Base-by-base conservation (phyloP, 2,329 filamentous ascomycete species). In the Tolypocladium paradoxum region DNA sequence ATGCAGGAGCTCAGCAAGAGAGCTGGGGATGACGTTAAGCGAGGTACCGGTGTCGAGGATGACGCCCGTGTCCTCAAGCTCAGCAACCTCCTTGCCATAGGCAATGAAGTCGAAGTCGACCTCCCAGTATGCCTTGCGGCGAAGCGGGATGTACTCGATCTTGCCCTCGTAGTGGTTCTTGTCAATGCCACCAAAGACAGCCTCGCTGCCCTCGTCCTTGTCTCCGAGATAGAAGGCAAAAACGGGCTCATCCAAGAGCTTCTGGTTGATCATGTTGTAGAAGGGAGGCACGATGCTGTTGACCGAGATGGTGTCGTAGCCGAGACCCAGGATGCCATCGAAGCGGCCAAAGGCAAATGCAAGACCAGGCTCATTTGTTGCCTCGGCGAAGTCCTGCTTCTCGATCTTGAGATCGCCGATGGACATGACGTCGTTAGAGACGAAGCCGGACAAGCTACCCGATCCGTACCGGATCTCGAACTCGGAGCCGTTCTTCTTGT, bases 61-160 rank as follows among this genome's bases (percentile, higher is more conserved):
- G 64, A 90, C 89, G 75, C 93, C 95, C 55, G 90, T 96, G 78
- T 89, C 83, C 60, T 97, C 92, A 59, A 97, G 84, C 71, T 96
- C 87, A 56, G 91, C 91, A 60, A 83, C 85, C 67, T 88, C 82
- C 51, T 91, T 81, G 63, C 93, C 95, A 59, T 96, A 90, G 53
- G 87, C 84, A 74, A 99, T 93, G 59, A 90, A 80, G 65, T 97
- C 86, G 57, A 99, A 84, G 65, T 97, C 91, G 53, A 99, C 92
- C 81, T 99, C 93, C 93, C 93, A 99, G 82, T 99, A 99, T 49
- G 93, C 93, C 86, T 97, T 97, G 70, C 93, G 89, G 72, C 93
- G 89, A 62, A 99, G 83, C 53, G 93, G 93, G 62, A 99, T 90
- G 72, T 90, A 95, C 69, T 85, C 88, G 65, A 99, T 81, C 72